Conservation (phyloP, 305 asterid genomes). For the Fraxinus albicans region DNA sequence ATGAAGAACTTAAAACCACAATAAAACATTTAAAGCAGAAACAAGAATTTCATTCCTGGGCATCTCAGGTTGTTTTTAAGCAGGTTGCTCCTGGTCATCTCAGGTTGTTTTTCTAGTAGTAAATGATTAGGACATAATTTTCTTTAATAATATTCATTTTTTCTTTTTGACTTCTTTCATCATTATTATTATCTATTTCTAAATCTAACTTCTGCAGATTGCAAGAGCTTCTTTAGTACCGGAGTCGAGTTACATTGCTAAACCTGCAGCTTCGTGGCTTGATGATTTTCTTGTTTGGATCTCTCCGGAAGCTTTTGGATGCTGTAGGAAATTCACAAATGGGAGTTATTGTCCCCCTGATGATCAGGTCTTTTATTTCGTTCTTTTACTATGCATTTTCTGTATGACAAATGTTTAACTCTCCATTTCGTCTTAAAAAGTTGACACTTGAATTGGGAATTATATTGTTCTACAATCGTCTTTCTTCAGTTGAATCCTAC, state of each 20-base stretch:
- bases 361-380: conserved; percentile 65
- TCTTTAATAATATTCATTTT: not conserved
- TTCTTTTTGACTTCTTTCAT: not conserved
- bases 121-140: not conserved
- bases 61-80: too few species aligned
- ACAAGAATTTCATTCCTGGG: not conserved
- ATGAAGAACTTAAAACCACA: not conserved
- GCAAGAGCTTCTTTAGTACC: conserved; percentile 84
- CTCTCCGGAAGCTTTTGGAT: conserved; percentile 95
- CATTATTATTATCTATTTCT: conserved; percentile 21
- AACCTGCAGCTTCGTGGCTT: conserved; percentile 99
- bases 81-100: not conserved
- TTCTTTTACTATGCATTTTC: conserved; percentile 2
- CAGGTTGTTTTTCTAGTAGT: not conserved
- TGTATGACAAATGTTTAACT: not conserved
- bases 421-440: conserved; percentile 13
- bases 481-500: not conserved
- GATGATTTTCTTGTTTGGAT: conserved; percentile 34
- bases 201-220: conserved; percentile 39
- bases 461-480: not conserved
- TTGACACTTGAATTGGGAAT: not conserved
- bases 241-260: conserved; percentile 88
- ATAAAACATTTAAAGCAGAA: not conserved
- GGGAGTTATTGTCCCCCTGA: conserved; percentile 86
- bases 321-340: conserved; percentile 91